Evolutionary conservation across 208 protist species (phyloP), one percentile per base, ranked within the genome.

Genomic region (Leishmania mexicana): DNA sequence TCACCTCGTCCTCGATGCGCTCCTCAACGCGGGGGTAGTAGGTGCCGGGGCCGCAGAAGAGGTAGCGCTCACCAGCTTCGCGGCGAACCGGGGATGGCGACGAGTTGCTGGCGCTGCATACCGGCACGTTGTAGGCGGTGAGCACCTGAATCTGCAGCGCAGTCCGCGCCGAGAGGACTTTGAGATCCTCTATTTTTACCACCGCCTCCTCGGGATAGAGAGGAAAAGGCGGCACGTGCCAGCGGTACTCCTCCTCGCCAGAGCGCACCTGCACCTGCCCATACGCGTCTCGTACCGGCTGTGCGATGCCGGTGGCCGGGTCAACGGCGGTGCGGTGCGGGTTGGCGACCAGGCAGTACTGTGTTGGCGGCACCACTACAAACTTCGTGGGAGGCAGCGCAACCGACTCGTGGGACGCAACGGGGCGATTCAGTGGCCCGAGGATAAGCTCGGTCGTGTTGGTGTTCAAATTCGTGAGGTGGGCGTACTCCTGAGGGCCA

Each of bases 201-300:
- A 98, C 45, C 58, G 68, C 31, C 86, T 99, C 96, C 51, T 96
- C 95, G 1, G 97, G 97, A 76, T 98, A 99, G 28, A 99, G 89
- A 51, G 97, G 95, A 86, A 99, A 99, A 47, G 96, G 93, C 10
- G 90, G 72, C 47, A 90, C 83, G 45, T 86, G 79, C 78, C 91
- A 93, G 65, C 96, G 94, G 49, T 98, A 89, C 78, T 98, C 96
- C 73, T 85, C 64, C 72, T 97, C 94, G 35, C 97, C 98, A n/a
- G 93, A 68, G 19, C 87, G 83, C 49, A 98, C 86, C 83, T 94
- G 89, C 57, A 92, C 90, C 90, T 98, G 94, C n/a, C 92, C 89
- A 49, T 90, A 85, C 11, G 79, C 84, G 72, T 98, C 94, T 51
- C 87, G 21, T 21, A 88, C 80, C 24, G 91, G 87, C 70, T 83